These are phyloP conservation scores for Colletotrichum tanaceti DNA, from an alignment of 2,329 filamentous ascomycete genomes.

Conservation along the genomic window DNA sequence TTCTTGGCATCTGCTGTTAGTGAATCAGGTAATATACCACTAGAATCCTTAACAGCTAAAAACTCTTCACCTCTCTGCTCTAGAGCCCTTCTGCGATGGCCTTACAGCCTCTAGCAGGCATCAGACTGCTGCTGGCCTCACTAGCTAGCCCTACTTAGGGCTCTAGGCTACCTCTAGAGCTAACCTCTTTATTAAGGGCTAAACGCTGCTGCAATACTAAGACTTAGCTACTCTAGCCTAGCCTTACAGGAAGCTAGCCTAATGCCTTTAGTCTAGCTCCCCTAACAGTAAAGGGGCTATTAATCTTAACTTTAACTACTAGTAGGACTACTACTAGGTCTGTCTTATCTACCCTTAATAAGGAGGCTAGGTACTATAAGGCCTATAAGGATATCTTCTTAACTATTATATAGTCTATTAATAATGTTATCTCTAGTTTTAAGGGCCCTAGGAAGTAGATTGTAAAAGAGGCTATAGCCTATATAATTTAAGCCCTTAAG, in stretches of 20 bases:
- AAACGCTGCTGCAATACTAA: neutral
- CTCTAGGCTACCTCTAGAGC: neutral
- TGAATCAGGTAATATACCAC: neutral
- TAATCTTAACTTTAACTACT: neutral
- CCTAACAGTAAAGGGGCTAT: neutral
- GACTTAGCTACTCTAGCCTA: neutral
- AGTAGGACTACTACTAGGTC: neutral
- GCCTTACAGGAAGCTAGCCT: constrained; percentile 16
- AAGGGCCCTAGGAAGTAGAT: constrained; percentile 6
- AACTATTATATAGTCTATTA: neutral
- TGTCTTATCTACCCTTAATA: neutral
- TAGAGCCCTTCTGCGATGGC: neutral
- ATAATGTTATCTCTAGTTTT: constrained; percentile 4
- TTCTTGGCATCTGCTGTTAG: constrained; percentile 7
- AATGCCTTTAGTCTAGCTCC: neutral
- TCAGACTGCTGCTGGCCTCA: neutral
- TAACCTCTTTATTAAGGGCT: neutral
- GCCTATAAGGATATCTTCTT: constrained; percentile 2
- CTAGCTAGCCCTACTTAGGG: neutral
- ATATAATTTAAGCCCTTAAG: neutral
- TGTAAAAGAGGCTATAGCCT: neutral
- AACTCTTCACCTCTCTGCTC: neutral
- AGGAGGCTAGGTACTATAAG: constrained; percentile 7
- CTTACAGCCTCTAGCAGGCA: neutral
- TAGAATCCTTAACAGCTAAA: neutral